Evolutionary conservation across 805 yeast species (phyloP), one percentile per base, ranked within the genome.

Genomic region (Torulaspora microellipsoides): DNA sequence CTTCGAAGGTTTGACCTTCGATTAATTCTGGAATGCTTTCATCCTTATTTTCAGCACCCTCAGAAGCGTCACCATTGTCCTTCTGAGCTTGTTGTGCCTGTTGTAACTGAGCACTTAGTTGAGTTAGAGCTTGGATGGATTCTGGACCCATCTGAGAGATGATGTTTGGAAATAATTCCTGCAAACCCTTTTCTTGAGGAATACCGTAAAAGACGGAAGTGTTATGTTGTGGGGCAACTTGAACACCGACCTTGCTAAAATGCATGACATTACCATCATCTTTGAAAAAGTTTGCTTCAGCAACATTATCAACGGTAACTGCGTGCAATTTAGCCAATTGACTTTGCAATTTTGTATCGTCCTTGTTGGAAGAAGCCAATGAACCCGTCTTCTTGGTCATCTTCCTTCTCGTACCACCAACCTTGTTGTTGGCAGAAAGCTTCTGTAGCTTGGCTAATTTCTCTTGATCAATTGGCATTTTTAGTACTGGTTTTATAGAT

Each of bases 221-320:
- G 81, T 91, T 90, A 77, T 83, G 76, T 62, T 82, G 83, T 60
- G 86, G 81, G 60, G 96, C 88, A 58, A 86, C 86, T 76, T 91
- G 97, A 54, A 90, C 93, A 73, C 93, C 95, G 56, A 93, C 96
- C 71, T 93, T 84, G 78, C 85, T 81, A 80, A 93, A 88, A 76
- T 91, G 96, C 71, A 91, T 75, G 54, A 93, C 96, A 67, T 83
- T 84, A 66, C 97, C 97, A 70, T 91, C 96, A 54, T 88, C 96
- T 71, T 78, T 85, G 85, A 93, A 90, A 78, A 91, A 86, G 81
- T 90, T 91, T 64, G 96, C 98, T 77, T 91, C 97, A 69, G 88
- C 95, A 62, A 91, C 83, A 63, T 85, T 88, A 56, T 85, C 89
- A 59, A 91, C 73, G 62, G 88, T 84, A 71, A 84, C 86, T 55